phyloP scores from a whole-genome alignment of 441 rosid genomes.

The Arabidopsis hybrid region DNA sequence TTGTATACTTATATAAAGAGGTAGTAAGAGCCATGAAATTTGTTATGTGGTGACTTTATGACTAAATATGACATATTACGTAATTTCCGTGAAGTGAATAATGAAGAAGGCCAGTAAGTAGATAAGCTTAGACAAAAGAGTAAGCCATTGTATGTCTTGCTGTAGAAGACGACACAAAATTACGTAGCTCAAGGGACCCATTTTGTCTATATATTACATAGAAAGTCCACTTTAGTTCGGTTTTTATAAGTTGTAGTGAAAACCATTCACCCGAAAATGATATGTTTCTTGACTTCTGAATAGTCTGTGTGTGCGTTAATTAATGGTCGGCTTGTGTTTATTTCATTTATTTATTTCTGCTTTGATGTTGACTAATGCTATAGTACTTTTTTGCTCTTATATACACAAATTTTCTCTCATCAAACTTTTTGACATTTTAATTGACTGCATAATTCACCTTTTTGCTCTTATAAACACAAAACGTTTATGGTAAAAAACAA shows the following conservation, averaged over 20 bases:
- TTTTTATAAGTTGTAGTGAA: conserved; percentile 19
- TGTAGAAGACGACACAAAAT: conserved; percentile 27
- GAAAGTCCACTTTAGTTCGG: conserved; percentile 36
- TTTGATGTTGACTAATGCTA: conserved; percentile 31
- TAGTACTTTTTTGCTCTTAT: not conserved
- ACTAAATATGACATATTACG: conserved; percentile 12
- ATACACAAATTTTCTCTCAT: not conserved
- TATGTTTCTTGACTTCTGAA: conserved; percentile 31
- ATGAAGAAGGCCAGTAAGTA: not conserved
- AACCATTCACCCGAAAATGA: conserved; percentile 31
- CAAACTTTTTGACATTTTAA: not conserved
- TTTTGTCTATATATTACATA: conserved; percentile 30
- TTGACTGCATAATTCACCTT: not conserved
- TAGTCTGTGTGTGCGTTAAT: conserved; percentile 26
- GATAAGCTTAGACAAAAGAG: conserved; percentile 14
- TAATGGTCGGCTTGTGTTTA: conserved; percentile 36
- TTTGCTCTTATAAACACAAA: not conserved
- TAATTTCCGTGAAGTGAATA: conserved; percentile 23
- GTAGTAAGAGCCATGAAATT: conserved; percentile 1
- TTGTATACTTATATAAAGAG: conserved; percentile 9
- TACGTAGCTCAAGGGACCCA: conserved; percentile 27
- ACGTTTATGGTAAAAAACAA: not conserved
- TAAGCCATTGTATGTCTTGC: conserved; percentile 3
- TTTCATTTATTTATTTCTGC: not conserved
- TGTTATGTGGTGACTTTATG: conserved; percentile 27